Evolutionary conservation across 768 basidiomycete genomes (phyloP).

Genomic region (Mrakia hoshinonis): DNA sequence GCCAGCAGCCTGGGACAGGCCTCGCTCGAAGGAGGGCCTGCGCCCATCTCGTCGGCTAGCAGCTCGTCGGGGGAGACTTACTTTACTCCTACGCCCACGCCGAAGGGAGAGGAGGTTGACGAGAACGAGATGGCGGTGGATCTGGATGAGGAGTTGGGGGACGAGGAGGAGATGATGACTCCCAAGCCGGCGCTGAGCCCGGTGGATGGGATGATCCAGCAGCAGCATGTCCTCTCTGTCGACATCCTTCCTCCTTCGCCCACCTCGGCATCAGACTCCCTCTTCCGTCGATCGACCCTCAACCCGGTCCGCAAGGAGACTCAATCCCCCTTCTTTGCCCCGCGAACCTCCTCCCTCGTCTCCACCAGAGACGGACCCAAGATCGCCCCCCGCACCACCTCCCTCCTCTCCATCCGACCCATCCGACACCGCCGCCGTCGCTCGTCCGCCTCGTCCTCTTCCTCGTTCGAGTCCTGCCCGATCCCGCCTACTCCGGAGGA

Average conservation of each 20-base stretch:
- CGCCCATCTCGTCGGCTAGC: too few species aligned
- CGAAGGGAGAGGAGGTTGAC: too few species aligned
- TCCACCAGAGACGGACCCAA: background rate
- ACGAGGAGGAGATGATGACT: too few species aligned
- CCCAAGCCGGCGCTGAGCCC: too few species aligned
- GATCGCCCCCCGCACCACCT: background rate
- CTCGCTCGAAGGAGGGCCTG: too few species aligned
- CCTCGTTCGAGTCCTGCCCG: conserved; percentile 2
- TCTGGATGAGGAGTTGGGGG: too few species aligned
- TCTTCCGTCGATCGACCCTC: background rate
- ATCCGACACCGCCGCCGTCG: background rate
- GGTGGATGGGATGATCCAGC: too few species aligned
- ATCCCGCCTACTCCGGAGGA: background rate
- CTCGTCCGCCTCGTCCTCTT: background rate
- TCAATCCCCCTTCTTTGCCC: background rate
- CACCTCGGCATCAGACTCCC: background rate
- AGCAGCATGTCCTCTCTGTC: too few species aligned
- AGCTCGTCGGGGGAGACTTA: too few species aligned
- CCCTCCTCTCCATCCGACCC: background rate
- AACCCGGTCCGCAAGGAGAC: background rate
- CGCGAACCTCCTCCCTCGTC: background rate
- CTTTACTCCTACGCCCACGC: too few species aligned
- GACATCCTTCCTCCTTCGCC: background rate
- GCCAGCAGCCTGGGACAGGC: too few species aligned
- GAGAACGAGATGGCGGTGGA: too few species aligned